Evolutionary conservation across 2,329 filamentous ascomycete genomes (phyloP).

Genomic region (Fusarium lyarnte): DNA sequence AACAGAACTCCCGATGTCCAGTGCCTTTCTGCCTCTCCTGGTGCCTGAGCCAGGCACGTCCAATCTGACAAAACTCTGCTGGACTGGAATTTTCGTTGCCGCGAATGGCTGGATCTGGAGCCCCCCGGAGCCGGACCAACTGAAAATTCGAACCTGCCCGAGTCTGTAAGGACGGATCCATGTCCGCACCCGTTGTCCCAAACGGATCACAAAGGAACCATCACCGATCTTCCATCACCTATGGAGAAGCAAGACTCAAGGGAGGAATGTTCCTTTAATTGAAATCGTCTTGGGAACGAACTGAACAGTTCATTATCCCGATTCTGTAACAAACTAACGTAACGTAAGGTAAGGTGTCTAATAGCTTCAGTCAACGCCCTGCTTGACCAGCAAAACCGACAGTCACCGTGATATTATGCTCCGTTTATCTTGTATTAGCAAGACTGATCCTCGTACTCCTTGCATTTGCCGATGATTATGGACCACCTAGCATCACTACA

Average conservation of each 20-base stretch:
- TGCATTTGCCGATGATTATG: not conserved
- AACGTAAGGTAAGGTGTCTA: not conserved
- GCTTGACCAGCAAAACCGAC: not conserved
- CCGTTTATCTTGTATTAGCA: constrained; percentile 5
- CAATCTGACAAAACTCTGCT: constrained; percentile 2
- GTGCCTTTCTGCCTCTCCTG: not conserved
- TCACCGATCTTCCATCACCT: not conserved
- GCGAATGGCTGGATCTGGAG: constrained; percentile 3
- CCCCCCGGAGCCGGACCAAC: constrained; percentile 7
- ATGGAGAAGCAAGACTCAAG: not conserved
- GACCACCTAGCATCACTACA: constrained; percentile 8
- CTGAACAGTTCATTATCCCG: not conserved
- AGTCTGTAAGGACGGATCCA: not conserved
- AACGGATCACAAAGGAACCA: constrained; percentile 1
- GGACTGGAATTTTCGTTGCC: constrained; percentile 32
- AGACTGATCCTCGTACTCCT: constrained; percentile 10
- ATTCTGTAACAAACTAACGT: not conserved
- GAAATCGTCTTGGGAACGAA: not conserved
- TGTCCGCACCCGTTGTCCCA: not conserved
- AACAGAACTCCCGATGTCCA: not conserved
- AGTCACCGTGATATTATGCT: constrained; percentile 1
- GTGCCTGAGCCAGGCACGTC: constrained; percentile 23
- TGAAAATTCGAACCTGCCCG: constrained; percentile 1
- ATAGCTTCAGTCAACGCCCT: not conserved
- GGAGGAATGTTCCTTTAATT: constrained; percentile 1